These are phyloP conservation scores for Pholiota microspora DNA, from an alignment of 768 basidiomycete genomes.

Conservation along the genomic window DNA sequence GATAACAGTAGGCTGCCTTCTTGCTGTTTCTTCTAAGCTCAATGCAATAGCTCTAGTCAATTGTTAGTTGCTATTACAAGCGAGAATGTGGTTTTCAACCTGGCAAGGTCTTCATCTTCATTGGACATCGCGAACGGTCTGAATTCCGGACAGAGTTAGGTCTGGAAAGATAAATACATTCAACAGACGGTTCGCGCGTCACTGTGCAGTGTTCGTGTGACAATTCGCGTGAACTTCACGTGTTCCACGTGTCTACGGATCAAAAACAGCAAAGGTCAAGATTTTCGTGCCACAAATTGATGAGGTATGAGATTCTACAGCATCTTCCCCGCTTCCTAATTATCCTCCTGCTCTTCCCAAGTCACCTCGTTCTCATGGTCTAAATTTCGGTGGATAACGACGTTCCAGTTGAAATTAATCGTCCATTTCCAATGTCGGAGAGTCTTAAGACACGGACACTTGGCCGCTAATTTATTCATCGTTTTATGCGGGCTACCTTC, in stretches of 20 bases:
- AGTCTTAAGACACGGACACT: neutral
- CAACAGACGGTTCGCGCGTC: neutral
- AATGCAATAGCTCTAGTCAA: slow-evolving; percentile 45
- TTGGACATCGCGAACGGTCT: slow-evolving; percentile 1
- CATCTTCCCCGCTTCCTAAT: neutral
- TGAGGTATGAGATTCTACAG: too few species aligned
- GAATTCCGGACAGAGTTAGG: neutral
- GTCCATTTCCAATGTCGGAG: neutral
- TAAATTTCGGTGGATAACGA: neutral
- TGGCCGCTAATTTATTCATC: neutral
- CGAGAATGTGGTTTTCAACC: slow-evolving; percentile 3
- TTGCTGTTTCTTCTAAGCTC: slow-evolving; percentile 40
- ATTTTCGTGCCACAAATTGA: too few species aligned
- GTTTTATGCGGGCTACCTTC: neutral
- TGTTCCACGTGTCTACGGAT: too few species aligned
- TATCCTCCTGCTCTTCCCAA: neutral
- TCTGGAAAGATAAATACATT: neutral
- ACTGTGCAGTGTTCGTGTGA: too few species aligned
- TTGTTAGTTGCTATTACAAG: neutral
- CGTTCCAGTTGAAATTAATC: neutral
- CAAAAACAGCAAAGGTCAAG: too few species aligned
- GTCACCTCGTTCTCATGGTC: neutral
- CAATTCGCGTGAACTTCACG: too few species aligned
- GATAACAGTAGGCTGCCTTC: slow-evolving; percentile 26
- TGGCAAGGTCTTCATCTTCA: slow-evolving; percentile 20